Conservation (phyloP, 2,329 filamentous ascomycete species). For the Alternaria arbusti region DNA sequence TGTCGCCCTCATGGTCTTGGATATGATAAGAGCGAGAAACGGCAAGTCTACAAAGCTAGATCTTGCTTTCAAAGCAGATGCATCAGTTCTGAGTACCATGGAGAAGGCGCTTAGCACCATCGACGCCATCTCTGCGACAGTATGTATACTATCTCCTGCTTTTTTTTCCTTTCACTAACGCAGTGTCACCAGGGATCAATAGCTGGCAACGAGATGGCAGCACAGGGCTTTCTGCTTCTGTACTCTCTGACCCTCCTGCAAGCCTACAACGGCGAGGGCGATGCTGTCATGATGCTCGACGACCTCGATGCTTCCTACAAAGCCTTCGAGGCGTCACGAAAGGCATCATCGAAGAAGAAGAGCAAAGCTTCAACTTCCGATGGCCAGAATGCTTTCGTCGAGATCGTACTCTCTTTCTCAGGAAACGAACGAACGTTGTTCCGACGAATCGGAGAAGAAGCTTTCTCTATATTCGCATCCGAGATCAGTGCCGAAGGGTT, state of each 20-base stretch:
- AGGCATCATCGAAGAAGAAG: conserved; percentile 62
- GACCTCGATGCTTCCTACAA: conserved; percentile 71
- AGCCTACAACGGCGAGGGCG: conserved; percentile 86
- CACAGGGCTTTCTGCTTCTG: conserved; percentile 76
- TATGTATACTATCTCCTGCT: neutral
- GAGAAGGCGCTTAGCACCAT: conserved; percentile 42
- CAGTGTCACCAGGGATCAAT: conserved; percentile 25
- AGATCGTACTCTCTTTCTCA: conserved; percentile 88
- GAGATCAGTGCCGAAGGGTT: conserved; percentile 77
- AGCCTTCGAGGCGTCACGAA: conserved; percentile 70
- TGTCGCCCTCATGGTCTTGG: conserved; percentile 37
- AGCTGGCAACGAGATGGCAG: conserved; percentile 43
- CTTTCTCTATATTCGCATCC: conserved; percentile 81
- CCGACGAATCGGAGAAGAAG: conserved; percentile 84
- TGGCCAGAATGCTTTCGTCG: conserved; percentile 64
- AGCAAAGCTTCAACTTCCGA: conserved; percentile 27
- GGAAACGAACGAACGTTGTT: conserved; percentile 84
- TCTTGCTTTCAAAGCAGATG: conserved; percentile 58
- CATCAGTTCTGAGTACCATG: conserved; percentile 49
- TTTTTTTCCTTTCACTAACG: conserved; percentile 6
- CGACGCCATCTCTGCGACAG: conserved; percentile 37
- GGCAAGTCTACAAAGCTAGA: conserved; percentile 44
- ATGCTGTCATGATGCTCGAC: conserved; percentile 80
- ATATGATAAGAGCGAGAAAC: conserved; percentile 35
- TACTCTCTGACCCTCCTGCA: conserved; percentile 86